These are phyloP conservation scores for Phaeotremella fagi DNA, from an alignment of 768 basidiomycete species.

Conservation along the genomic window DNA sequence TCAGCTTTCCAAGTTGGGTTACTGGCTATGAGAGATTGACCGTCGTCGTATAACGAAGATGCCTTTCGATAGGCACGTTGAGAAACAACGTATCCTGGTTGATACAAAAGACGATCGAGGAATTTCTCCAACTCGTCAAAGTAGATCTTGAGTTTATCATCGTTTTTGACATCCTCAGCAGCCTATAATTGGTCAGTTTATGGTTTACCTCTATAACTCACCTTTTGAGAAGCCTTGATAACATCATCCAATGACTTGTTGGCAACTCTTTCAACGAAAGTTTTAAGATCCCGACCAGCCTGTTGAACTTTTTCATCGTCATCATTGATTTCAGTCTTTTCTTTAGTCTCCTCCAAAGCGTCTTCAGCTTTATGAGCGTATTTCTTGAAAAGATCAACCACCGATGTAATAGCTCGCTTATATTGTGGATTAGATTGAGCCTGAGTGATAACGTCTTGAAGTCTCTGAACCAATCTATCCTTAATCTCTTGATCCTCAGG, in stretches of 20 bases:
- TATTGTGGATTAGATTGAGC: conserved; percentile 48
- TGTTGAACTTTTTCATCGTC: conserved; percentile 48
- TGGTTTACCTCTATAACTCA: too few species aligned
- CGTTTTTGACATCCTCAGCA: conserved; percentile 47
- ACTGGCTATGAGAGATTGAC: conserved; percentile 43
- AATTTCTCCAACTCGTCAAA: conserved; percentile 46
- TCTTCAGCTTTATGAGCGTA: conserved; percentile 48
- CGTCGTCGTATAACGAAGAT: conserved; percentile 48
- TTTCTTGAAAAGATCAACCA: conserved; percentile 49
- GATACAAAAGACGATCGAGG: conserved; percentile 48
- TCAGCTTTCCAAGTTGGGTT: conserved; percentile 49
- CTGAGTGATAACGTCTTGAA: conserved; percentile 46
- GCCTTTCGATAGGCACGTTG: conserved; percentile 48
- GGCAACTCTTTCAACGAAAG: conserved; percentile 49
- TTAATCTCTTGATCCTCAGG: conserved; percentile 48
- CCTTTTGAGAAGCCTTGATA: conserved; percentile 39
- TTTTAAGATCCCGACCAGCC: conserved; percentile 46
- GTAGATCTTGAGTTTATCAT: conserved; percentile 47
- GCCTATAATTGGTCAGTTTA: conserved; percentile 22
- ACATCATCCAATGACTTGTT: conserved; percentile 47
- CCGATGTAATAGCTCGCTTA: conserved; percentile 47
- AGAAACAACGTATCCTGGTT: conserved; percentile 49
- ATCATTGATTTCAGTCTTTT: conserved; percentile 41
- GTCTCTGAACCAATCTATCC: conserved; percentile 47
- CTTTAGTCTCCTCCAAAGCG: conserved; percentile 41